Conservation (phyloP, 176 grass and related monocot genomes). For the Rhynchospora tenuis region DNA sequence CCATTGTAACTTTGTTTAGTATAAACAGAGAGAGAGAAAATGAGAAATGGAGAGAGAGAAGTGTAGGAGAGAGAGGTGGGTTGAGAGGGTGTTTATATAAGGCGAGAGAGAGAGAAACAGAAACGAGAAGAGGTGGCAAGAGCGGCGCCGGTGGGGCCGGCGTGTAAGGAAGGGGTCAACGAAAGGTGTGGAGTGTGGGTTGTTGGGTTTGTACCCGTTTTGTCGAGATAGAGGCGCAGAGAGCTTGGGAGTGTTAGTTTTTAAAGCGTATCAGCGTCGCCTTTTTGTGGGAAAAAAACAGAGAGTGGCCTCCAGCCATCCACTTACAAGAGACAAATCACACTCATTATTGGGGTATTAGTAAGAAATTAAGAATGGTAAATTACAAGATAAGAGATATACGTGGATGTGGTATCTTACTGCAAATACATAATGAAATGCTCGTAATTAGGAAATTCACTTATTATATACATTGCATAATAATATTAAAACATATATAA, state of each 20-base stretch:
- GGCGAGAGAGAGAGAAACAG: conserved; percentile 21
- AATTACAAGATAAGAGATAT: no score
- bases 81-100: conserved; percentile 32
- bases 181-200: neutral
- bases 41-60: conserved; percentile 14
- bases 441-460: no score
- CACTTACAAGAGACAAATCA: conserved; percentile 30
- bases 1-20: conserved; percentile 5
- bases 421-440: no score
- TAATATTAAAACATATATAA: no score
- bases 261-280: neutral
- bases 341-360: neutral
- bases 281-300: neutral
- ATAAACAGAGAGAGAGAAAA: neutral
- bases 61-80: conserved; percentile 11
- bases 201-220: neutral
- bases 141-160: conserved; percentile 71
- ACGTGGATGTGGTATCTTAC: no score
- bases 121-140: conserved; percentile 26
- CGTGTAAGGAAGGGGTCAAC: conserved; percentile 70
- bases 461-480: no score
- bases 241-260: neutral
- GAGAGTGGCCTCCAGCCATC: neutral
- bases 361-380: neutral
- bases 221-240: neutral